Conservation (phyloP, 2,329 filamentous ascomycete species). For the Aspergillus terreus region DNA sequence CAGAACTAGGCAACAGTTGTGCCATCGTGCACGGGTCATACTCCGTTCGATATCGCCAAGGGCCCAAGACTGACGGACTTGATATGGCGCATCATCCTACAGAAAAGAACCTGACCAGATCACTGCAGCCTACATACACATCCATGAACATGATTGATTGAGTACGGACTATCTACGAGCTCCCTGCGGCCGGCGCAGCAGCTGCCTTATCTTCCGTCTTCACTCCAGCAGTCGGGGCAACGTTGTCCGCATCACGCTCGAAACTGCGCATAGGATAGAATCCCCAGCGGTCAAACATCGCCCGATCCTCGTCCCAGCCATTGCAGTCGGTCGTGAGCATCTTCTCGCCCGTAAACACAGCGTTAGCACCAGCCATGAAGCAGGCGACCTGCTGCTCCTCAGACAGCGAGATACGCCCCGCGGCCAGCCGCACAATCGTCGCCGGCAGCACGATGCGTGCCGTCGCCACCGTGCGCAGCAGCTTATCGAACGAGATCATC, state of each 20-base stretch:
- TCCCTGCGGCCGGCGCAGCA: conserved; percentile 30
- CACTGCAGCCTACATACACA: too few relatives aligned
- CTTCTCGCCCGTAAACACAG: conserved; percentile 93
- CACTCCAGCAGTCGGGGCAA: conserved; percentile 6
- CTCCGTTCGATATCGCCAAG: neutral
- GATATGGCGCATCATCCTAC: neutral
- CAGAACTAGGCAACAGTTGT: conserved; percentile 4
- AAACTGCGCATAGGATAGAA: conserved; percentile 69
- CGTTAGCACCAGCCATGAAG: conserved; percentile 88
- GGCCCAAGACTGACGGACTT: neutral
- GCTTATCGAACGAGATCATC: conserved; percentile 70
- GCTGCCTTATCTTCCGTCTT: conserved; percentile 13
- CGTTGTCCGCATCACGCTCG: conserved; percentile 33
- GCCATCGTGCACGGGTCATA: conserved; percentile 1
- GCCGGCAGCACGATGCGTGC: conserved; percentile 77
- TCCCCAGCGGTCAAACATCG: conserved; percentile 80
- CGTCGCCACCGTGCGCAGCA: conserved; percentile 79
- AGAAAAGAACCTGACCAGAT: neutral
- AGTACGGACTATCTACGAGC: conserved; percentile 13
- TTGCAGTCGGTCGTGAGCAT: conserved; percentile 92
- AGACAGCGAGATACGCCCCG: conserved; percentile 75
- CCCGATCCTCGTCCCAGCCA: conserved; percentile 83
- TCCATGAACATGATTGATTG: too few relatives aligned
- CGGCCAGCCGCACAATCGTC: conserved; percentile 83
- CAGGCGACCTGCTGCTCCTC: conserved; percentile 88